A percentile compares a stretch with the other conserved stretches of the same genome.
These are phyloP conservation scores for Vaccinium myrtillus DNA, from an alignment of 148 eudicot genomes.

Conservation along the genomic window DNA sequence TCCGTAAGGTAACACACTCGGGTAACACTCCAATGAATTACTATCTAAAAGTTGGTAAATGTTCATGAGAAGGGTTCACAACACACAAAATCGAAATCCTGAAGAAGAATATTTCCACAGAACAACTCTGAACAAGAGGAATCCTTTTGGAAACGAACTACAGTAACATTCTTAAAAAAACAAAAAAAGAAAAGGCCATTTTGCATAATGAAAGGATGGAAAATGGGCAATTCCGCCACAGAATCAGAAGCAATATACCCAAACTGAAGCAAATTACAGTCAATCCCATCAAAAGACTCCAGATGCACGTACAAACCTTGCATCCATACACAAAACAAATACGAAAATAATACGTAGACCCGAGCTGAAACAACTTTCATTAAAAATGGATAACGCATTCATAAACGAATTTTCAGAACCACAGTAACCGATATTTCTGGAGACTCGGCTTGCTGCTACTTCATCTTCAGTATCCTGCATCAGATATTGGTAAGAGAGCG, in stretches of 20 bases:
- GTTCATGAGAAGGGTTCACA: too few relatives aligned
- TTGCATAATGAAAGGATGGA: neutral
- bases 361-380: neutral
- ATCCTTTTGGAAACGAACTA: too few relatives aligned
- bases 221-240: conserved; percentile 5
- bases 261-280: neutral
- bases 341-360: neutral
- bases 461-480: conserved; percentile 18
- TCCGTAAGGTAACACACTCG: too few relatives aligned
- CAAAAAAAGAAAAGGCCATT: neutral
- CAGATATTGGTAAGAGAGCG: neutral
- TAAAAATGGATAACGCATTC: conserved; percentile 11
- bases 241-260: neutral
- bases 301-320: neutral
- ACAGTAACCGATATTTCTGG: neutral
- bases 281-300: neutral
- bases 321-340: conserved; percentile 4
- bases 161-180: too few relatives aligned
- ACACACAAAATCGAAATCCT: too few relatives aligned
- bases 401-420: conserved; percentile 4
- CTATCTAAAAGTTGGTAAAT: too few relatives aligned
- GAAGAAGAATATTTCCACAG: too few relatives aligned
- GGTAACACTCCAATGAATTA: too few relatives aligned
- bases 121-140: too few relatives aligned
- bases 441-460: neutral